A percentile compares a stretch with the other conserved stretches of the same genome.
These are phyloP conservation scores for Glebionis coronaria DNA, from an alignment of 129 eudicot species.

Conservation along the genomic window DNA sequence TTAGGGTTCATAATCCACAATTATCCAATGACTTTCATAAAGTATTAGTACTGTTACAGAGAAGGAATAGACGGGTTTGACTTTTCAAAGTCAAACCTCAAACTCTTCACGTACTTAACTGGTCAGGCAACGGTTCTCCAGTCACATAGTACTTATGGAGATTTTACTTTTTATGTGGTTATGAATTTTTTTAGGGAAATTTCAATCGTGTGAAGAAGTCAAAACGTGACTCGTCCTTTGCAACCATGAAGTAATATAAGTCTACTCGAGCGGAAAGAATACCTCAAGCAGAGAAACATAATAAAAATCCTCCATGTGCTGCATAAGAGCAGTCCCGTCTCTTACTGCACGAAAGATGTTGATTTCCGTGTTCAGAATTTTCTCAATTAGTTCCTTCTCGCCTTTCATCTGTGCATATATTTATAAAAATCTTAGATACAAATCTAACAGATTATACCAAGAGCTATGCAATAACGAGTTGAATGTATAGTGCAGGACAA, in stretches of 20 bases:
- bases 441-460: neutral
- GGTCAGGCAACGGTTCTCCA: too few species aligned
- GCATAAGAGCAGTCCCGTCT: conserved; percentile 97
- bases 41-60: neutral
- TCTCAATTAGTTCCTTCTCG: conserved; percentile 85
- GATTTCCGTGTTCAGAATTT: conserved; percentile 85
- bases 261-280: conserved; percentile 8
- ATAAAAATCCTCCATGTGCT: conserved; percentile 97
- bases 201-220: too few species aligned
- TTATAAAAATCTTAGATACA: neutral
- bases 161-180: too few species aligned
- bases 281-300: conserved; percentile 84
- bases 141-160: too few species aligned
- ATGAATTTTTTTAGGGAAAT: too few species aligned
- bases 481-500: neutral
- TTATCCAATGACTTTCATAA: neutral
- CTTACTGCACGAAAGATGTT: conserved; percentile 82
- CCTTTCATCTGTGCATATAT: conserved; percentile 77
- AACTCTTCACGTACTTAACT: too few species aligned
- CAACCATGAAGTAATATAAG: neutral
- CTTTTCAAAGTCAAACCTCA: too few species aligned
- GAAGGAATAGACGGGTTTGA: too few species aligned
- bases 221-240: neutral
- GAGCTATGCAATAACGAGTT: neutral
- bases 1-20: conserved; percentile 4